Percentiles rank a stretch among this genome's conserved stretches.
Evolutionary conservation across 2,329 filamentous ascomycete genomes (phyloP).

Genomic region (Cercospora sp.): DNA sequence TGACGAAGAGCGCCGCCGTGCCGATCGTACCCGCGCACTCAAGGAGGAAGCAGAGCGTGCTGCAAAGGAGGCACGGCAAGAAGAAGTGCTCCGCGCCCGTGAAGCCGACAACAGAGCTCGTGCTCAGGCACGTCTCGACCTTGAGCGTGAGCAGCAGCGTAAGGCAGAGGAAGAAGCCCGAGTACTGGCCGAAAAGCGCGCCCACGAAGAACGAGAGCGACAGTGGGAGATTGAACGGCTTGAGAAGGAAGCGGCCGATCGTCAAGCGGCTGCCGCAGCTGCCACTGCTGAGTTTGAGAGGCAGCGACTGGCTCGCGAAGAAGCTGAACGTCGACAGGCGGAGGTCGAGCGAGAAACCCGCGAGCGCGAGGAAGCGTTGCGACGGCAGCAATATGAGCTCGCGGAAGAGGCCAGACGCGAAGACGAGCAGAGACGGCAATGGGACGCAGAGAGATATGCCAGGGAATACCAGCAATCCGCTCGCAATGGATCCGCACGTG

Average conservation of each 20-base stretch:
- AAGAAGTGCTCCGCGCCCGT: slow-evolving; percentile 30
- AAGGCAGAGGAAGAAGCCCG: slow-evolving; percentile 28
- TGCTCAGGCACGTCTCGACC: slow-evolving; percentile 24
- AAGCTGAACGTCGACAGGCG: slow-evolving; percentile 25
- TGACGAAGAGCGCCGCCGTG: slow-evolving; percentile 34
- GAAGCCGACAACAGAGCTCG: slow-evolving; percentile 34
- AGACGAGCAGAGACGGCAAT: slow-evolving; percentile 23
- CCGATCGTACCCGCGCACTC: slow-evolving; percentile 38
- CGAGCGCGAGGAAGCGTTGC: slow-evolving; percentile 36
- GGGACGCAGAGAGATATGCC: slow-evolving; percentile 24
- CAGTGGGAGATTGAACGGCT: slow-evolving; percentile 28
- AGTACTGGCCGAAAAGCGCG: slow-evolving; percentile 16
- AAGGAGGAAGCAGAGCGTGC: slow-evolving; percentile 40
- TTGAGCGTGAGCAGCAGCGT: slow-evolving; percentile 21
- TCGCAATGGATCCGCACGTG: background rate
- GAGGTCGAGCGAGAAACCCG: slow-evolving; percentile 28
- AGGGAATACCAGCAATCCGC: slow-evolving; percentile 16
- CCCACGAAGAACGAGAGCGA: slow-evolving; percentile 25
- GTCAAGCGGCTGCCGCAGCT: slow-evolving; percentile 23
- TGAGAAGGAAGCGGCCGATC: slow-evolving; percentile 30
- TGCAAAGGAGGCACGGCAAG: slow-evolving; percentile 31
- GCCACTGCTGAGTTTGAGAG: slow-evolving; percentile 25
- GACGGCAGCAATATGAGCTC: slow-evolving; percentile 29
- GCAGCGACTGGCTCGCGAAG: slow-evolving; percentile 23
- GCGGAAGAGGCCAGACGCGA: slow-evolving; percentile 27